A percentile compares a stretch with the other conserved stretches of the same genome.
These are phyloP conservation scores for Paraleonurus japonicus DNA, from an alignment of 257 asterid genomes.

Conservation along the genomic window DNA sequence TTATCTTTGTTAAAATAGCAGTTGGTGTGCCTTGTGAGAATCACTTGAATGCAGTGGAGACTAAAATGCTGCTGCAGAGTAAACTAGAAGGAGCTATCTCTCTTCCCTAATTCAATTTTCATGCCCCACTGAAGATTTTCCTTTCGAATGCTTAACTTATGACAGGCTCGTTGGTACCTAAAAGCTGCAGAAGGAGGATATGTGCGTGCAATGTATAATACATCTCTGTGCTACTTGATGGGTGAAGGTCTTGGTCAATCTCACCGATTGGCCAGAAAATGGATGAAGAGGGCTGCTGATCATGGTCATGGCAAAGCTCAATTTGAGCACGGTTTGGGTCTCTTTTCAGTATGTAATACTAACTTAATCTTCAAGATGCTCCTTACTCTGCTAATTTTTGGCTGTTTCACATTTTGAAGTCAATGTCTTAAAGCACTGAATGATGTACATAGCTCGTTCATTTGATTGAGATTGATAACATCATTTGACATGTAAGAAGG, in stretches of 20 bases:
- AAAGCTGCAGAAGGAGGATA: constrained; percentile 96
- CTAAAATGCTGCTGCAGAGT: neutral
- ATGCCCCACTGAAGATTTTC: neutral
- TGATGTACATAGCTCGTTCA: neutral
- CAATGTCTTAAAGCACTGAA: too few species aligned
- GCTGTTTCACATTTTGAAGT: neutral
- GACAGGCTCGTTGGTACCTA: constrained; percentile 79
- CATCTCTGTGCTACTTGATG: constrained; percentile 70
- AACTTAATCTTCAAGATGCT: neutral
- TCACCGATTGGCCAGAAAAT: constrained; percentile 66
- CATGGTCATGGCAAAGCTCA: constrained; percentile 92
- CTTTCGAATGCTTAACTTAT: neutral
- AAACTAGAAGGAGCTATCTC: neutral
- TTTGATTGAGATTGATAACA: neutral
- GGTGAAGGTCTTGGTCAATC: constrained; percentile 78
- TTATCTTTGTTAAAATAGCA: neutral
- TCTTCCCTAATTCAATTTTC: neutral
- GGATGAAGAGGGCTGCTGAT: constrained; percentile 98
- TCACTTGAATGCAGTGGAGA: neutral
- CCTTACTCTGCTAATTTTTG: neutral
- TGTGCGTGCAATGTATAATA: constrained; percentile 89
- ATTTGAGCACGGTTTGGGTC: constrained; percentile 75
- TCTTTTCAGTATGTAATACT: constrained; percentile 64
- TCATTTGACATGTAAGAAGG: neutral
- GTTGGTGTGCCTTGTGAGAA: neutral